A percentile compares a stretch with the other conserved stretches of the same genome.
phyloP scores from a whole-genome alignment of 2,329 filamentous ascomycete genomes.

The Cordyceps cateniannulata region DNA sequence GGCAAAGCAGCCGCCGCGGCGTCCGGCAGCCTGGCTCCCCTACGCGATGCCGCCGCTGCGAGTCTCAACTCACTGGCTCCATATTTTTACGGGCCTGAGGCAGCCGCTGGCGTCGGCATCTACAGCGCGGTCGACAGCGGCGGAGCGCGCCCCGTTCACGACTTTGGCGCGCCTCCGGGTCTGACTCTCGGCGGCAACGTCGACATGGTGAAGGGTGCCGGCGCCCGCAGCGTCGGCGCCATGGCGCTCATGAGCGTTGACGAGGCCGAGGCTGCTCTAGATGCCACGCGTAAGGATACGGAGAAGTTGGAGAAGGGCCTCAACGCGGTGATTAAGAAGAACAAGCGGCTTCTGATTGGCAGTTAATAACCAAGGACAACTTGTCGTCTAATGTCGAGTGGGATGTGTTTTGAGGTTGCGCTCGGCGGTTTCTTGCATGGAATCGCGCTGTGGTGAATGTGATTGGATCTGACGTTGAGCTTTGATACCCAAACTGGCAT shows the following conservation, averaged over 20 bases:
- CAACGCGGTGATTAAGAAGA: conserved; percentile 53
- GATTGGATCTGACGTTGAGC: background rate
- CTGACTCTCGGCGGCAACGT: conserved; percentile 18
- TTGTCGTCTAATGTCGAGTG: background rate
- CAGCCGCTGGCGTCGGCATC: conserved; percentile 37
- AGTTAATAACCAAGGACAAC: conserved; percentile 1
- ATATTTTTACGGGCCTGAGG: conserved; percentile 47
- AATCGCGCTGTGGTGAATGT: background rate
- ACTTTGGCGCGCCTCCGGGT: conserved; percentile 24
- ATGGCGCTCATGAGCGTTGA: conserved; percentile 55
- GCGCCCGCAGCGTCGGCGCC: conserved; percentile 28
- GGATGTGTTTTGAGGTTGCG: background rate
- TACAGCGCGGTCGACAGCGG: conserved; percentile 32
- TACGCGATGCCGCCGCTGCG: conserved; percentile 40
- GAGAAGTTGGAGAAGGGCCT: conserved; percentile 57
- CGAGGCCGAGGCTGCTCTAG: conserved; percentile 53
- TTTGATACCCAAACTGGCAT: background rate
- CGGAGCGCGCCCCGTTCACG: conserved; percentile 23
- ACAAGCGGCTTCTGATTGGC: conserved; percentile 45
- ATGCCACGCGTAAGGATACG: conserved; percentile 49
- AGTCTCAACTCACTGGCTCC: conserved; percentile 50
- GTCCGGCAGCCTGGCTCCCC: conserved; percentile 24
- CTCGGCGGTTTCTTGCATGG: background rate
- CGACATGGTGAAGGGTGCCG: conserved; percentile 24
- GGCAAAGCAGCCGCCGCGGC: conserved; percentile 33